Conservation (phyloP, 805 yeast species). For the Hanseniaspora lindneri region DNA sequence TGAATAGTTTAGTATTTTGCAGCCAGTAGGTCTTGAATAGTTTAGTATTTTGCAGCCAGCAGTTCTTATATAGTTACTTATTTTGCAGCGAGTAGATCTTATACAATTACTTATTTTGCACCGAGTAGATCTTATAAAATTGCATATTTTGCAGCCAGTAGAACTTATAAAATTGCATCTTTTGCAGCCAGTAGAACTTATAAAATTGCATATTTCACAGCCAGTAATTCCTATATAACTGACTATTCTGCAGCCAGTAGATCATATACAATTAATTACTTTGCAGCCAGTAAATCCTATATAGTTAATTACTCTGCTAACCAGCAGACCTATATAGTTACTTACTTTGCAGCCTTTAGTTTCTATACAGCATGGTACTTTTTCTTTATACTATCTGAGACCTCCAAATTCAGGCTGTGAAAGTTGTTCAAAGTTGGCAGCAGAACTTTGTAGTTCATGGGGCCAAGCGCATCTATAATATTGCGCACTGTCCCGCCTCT, state of each 20-base stretch:
- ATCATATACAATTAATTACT: not conserved
- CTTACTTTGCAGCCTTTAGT: not conserved
- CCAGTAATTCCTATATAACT: not conserved
- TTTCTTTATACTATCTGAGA: not conserved
- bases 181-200: too few species aligned
- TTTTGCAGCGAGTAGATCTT: not conserved
- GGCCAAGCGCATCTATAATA: slow-evolving; percentile 11
- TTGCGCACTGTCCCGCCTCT: slow-evolving; percentile 23
- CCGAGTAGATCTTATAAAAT: not conserved
- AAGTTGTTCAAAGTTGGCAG: slow-evolving; percentile 14
- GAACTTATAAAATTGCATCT: too few species aligned
- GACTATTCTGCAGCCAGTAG: too few species aligned
- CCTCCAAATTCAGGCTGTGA: slow-evolving; percentile 4
- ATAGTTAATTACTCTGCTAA: slow-evolving; percentile 47
- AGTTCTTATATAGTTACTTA: too few species aligned
- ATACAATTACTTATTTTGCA: not conserved
- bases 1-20: too few species aligned
- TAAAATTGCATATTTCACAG: not conserved
- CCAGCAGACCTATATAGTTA: slow-evolving; percentile 15
- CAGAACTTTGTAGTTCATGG: not conserved
- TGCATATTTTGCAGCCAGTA: not conserved
- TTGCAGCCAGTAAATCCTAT: not conserved
- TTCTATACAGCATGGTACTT: not conserved
- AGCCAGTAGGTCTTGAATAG: too few species aligned
- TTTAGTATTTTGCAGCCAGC: too few species aligned